Evolutionary conservation across 352 stramenopile species (phyloP).

Genomic region (Phytophthora melonis): DNA sequence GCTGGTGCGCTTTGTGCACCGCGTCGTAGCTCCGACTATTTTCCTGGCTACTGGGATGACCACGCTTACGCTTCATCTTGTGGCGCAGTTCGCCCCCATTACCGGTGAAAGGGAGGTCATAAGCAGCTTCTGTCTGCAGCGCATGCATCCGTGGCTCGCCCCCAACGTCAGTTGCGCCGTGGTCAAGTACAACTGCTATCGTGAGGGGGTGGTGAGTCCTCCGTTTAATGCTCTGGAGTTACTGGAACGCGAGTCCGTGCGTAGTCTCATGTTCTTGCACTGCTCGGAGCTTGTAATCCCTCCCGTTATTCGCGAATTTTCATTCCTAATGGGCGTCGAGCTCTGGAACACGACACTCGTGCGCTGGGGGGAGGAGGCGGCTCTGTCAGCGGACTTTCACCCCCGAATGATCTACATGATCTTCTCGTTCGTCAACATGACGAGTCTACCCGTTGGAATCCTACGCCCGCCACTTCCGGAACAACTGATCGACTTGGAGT

Average conservation of each 20-base stretch:
- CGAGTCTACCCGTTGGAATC: conserved; percentile 40
- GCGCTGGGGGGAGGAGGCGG: conserved; percentile 44
- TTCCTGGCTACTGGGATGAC: conserved; percentile 10
- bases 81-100: neutral
- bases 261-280: conserved; percentile 54
- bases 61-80: conserved; percentile 7
- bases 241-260: conserved; percentile 36
- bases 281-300: conserved; percentile 50
- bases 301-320: conserved; percentile 36
- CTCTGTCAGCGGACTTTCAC: conserved; percentile 39
- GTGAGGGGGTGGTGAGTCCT: conserved; percentile 18
- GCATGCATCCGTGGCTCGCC: conserved; percentile 49
- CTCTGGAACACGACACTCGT: conserved; percentile 65
- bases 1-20: conserved; percentile 12
- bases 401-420: conserved; percentile 42
- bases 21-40: conserved; percentile 28
- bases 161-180: conserved; percentile 50
- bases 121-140: conserved; percentile 31
- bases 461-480: conserved; percentile 38
- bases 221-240: neutral
- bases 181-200: conserved; percentile 49
- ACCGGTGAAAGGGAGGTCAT: neutral
- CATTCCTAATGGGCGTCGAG: conserved; percentile 58
- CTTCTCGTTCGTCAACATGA: conserved; percentile 56
- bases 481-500: conserved; percentile 55